Base-by-base conservation (phyloP, 1,284 basidiomycete genomes). In the Chalciporus sp. region DNA sequence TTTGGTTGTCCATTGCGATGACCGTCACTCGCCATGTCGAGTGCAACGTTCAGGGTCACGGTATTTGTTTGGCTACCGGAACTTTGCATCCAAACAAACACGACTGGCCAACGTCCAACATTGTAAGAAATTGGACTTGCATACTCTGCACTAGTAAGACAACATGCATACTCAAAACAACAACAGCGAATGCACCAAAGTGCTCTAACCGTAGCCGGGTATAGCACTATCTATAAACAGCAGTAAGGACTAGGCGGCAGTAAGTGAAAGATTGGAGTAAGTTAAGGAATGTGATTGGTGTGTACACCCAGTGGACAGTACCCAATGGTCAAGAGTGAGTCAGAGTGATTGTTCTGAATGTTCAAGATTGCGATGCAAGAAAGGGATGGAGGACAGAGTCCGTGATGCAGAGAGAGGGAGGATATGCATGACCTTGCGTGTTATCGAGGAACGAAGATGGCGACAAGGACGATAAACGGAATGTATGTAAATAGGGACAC, bases 401-500 rank as follows among this genome's bases (percentile, higher is more conserved):
- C 23, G 52, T 46, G 41, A 43, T 51, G 43, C 23, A 8, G 31
- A 20, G 41, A 28, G 28, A 37, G 42, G 46, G 44, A 43, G 41
- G n/a, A 17, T 8, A 46, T 45, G 57, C 42, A 40, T 27, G 49
- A 48, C 47, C n/a, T 40, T 56, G 46, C 47, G 55, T 55, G 62
- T 58, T 55, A 67, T 59, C 72, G 68, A 57, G 72, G 77, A 14
- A 77, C 83, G 66, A 86, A 88, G 60, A 90, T 74, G 61, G 83
- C 84, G 60, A 89, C 75, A 58, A 86, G 81, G 59, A 88, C 72
- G 67, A 90, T 83, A 70, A 90, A 89, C 14, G 88, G 88, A 57
- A 89, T 74, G 69, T 90, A 90, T n/a, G 88, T 88, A 67, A 90
- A 63, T 46, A 89, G 60, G 37, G 87, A 87, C 37, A 88, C 68